Percentiles rank a stretch among this genome's conserved stretches.
phyloP scores from a whole-genome alignment of 2,329 filamentous ascomycete species.

The Gnomoniopsis smithogilvyi region DNA sequence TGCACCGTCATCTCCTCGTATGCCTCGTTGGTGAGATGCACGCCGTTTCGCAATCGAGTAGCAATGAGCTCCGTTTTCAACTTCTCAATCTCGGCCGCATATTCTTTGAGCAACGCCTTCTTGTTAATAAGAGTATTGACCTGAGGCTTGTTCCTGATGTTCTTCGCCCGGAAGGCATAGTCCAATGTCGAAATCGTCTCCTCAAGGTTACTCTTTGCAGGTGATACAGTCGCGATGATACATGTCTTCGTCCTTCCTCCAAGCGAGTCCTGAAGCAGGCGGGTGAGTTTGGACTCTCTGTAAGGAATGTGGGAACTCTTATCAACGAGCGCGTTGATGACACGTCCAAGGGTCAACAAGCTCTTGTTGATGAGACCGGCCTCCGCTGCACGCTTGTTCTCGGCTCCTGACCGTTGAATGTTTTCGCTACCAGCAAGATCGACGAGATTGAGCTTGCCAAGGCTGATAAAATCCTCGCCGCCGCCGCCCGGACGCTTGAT shows the following conservation, averaged over 20 bases:
- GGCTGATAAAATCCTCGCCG: constrained; percentile 85
- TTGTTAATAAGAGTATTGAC: constrained; percentile 90
- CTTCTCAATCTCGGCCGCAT: constrained; percentile 89
- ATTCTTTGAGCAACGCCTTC: constrained; percentile 86
- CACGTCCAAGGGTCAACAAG: constrained; percentile 86
- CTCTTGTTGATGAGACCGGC: constrained; percentile 98
- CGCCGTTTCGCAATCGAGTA: constrained; percentile 88
- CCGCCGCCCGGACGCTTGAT: constrained; percentile 78
- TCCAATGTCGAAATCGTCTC: constrained; percentile 98
- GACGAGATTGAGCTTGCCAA: constrained; percentile 93
- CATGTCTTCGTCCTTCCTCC: constrained; percentile 96
- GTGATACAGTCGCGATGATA: constrained; percentile 95
- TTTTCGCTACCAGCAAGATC: constrained; percentile 97
- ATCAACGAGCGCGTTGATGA: constrained; percentile 97
- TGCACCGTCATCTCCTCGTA: constrained; percentile 91
- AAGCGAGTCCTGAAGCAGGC: constrained; percentile 91
- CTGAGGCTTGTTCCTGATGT: constrained; percentile 97
- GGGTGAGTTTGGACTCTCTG: constrained; percentile 92
- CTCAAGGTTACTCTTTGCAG: constrained; percentile 90
- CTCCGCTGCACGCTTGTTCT: constrained; percentile 95
- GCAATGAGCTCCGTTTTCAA: constrained; percentile 91
- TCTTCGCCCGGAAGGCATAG: constrained; percentile 97
- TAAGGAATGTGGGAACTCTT: constrained; percentile 83
- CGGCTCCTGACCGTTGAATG: constrained; percentile 92
- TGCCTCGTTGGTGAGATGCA: constrained; percentile 84